Evolutionary conservation across 2,329 filamentous ascomycete species (phyloP).

Genomic region (Phaeomoniella chlamydospora): DNA sequence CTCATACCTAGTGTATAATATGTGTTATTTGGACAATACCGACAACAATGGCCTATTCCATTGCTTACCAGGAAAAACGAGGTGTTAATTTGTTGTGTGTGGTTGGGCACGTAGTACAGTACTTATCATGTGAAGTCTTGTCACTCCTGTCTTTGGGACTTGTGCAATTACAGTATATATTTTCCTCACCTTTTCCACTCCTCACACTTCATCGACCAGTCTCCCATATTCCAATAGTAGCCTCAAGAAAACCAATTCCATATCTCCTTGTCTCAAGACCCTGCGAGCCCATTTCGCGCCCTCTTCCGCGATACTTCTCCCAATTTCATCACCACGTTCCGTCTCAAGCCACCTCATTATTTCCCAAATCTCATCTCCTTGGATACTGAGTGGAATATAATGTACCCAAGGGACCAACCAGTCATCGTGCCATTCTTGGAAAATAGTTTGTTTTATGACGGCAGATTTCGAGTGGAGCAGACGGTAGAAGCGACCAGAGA

Average conservation of each 20-base stretch:
- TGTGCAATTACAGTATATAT: no score
- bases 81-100: no score
- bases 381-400: conserved; percentile 66
- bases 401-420: conserved; percentile 64
- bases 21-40: no score
- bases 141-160: no score
- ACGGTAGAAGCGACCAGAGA: conserved; percentile 52
- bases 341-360: conserved; percentile 59
- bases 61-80: no score
- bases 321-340: conserved; percentile 35
- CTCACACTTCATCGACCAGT: conserved; percentile 18
- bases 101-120: no score
- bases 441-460: conserved; percentile 65
- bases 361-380: conserved; percentile 56
- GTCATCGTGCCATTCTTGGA: conserved; percentile 67
- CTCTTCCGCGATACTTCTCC: conserved; percentile 48
- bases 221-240: conserved; percentile 51
- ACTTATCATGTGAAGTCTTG: no score
- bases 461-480: conserved; percentile 57
- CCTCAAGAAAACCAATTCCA: conserved; percentile 55
- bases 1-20: no score
- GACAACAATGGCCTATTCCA: no score
- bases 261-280: conserved; percentile 56
- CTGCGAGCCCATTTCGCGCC: conserved; percentile 55
- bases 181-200: no score